These are phyloP conservation scores for Lecanicillium sp. DNA, from an alignment of 2,329 filamentous ascomycete genomes.

Conservation along the genomic window DNA sequence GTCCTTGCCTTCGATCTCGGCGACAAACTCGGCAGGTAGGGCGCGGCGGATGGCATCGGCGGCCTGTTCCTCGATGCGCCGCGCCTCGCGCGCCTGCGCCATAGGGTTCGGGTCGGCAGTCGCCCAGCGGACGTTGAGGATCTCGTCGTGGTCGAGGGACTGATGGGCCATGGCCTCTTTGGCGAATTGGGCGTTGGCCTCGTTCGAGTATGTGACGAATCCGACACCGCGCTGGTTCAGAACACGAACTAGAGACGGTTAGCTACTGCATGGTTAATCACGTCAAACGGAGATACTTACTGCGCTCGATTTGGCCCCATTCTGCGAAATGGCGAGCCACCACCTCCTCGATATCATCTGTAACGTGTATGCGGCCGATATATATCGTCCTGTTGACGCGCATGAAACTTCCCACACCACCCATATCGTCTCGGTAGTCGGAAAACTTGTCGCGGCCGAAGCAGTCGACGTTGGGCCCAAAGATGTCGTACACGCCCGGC, in stretches of 20 bases:
- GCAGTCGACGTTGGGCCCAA: constrained; percentile 90
- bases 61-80: constrained; percentile 88
- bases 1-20: constrained; percentile 88
- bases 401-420: constrained; percentile 90
- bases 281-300: constrained; percentile 26
- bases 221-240: constrained; percentile 85
- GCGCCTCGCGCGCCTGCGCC: constrained; percentile 85
- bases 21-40: constrained; percentile 82
- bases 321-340: constrained; percentile 93
- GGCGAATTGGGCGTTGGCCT: constrained; percentile 83
- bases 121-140: constrained; percentile 94
- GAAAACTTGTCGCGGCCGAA: constrained; percentile 83
- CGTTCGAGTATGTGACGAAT: constrained; percentile 91
- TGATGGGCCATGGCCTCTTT: constrained; percentile 97
- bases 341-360: constrained; percentile 94
- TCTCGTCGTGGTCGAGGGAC: constrained; percentile 81
- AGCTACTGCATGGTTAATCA: neutral
- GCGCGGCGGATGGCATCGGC: constrained; percentile 88
- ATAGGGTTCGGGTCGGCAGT: constrained; percentile 94
- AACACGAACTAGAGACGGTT: constrained; percentile 53
- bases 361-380: constrained; percentile 87
- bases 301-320: constrained; percentile 89
- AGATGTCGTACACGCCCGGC: constrained; percentile 80
- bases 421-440: constrained; percentile 96
- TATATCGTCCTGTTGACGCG: constrained; percentile 92